These are phyloP conservation scores for Nidula niveotomentosa DNA, from an alignment of 1,284 basidiomycete genomes.

Conservation along the genomic window DNA sequence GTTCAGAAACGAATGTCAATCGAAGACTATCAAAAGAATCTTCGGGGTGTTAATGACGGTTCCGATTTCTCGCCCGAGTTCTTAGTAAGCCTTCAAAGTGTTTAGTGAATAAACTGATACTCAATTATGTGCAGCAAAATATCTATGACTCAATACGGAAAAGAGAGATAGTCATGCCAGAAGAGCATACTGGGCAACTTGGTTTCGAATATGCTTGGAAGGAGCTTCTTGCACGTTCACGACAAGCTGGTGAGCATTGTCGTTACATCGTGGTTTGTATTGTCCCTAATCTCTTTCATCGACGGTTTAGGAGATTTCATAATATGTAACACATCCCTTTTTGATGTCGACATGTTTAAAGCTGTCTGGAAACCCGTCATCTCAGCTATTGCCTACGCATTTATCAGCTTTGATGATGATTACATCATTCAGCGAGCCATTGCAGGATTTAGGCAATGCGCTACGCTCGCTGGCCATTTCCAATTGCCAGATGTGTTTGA, in stretches of 20 bases:
- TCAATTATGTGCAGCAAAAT: constrained; percentile 51
- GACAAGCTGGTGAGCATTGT: constrained; percentile 65
- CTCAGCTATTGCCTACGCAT: constrained; percentile 89
- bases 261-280: not conserved
- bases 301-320: constrained; percentile 65
- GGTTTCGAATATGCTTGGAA: constrained; percentile 99
- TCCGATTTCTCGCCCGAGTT: constrained; percentile 86
- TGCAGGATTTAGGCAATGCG: constrained; percentile 94
- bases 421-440: constrained; percentile 95
- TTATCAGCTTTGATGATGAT: constrained; percentile 96
- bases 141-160: constrained; percentile 96
- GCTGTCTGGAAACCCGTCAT: constrained; percentile 91
- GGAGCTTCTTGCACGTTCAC: constrained; percentile 83
- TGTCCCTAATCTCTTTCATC: constrained; percentile 1
- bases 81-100: constrained; percentile 54
- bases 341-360: constrained; percentile 94
- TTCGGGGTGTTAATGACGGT: constrained; percentile 92
- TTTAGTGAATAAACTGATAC: constrained; percentile 2
- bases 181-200: constrained; percentile 95
- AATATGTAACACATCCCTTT: constrained; percentile 75
- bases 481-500: constrained; percentile 95
- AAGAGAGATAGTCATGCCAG: constrained; percentile 96
- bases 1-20: constrained; percentile 92
- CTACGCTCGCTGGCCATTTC: constrained; percentile 89
- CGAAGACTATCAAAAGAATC: constrained; percentile 92